phyloP scores from a whole-genome alignment of 805 yeast genomes.

The Teunomyces barrocoloradensis region DNA sequence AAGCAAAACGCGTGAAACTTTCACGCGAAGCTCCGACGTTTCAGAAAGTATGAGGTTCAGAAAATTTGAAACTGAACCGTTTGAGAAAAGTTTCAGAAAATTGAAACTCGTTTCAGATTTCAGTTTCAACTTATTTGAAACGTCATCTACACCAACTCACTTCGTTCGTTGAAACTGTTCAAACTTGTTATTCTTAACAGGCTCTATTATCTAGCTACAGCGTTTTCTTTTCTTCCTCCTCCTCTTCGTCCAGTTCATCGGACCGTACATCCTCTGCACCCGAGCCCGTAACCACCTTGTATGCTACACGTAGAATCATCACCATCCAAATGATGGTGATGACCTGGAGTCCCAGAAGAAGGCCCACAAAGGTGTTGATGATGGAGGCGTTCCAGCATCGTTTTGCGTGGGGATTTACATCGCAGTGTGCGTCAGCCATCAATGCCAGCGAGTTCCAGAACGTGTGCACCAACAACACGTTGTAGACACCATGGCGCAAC shows the following conservation, averaged over 20 bases:
- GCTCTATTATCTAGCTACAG: too few relatives aligned
- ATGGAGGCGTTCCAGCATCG: conserved; percentile 51
- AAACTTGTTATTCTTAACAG: too few relatives aligned
- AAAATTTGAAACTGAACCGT: too few relatives aligned
- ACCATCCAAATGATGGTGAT: conserved; percentile 72
- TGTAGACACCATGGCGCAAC: conserved; percentile 71
- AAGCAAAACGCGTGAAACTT: background rate
- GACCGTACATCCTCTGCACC: conserved; percentile 87
- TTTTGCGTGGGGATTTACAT: conserved; percentile 28
- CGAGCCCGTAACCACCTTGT: conserved; percentile 64
- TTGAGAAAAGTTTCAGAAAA: too few relatives aligned
- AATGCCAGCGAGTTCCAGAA: conserved; percentile 39
- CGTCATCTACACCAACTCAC: too few relatives aligned
- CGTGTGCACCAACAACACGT: conserved; percentile 62
- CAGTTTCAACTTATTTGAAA: too few relatives aligned
- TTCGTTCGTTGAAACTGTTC: too few relatives aligned
- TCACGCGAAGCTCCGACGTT: background rate
- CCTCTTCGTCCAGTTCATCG: conserved; percentile 61
- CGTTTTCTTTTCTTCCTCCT: background rate
- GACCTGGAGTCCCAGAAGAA: conserved; percentile 65
- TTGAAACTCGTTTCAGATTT: too few relatives aligned
- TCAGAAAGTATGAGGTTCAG: background rate
- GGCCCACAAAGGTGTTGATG: conserved; percentile 47
- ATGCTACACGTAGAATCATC: conserved; percentile 67
- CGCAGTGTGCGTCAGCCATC: conserved; percentile 33